Evolutionary conservation across 129 eudicot species (phyloP).

Genomic region (Artemisia argyi): DNA sequence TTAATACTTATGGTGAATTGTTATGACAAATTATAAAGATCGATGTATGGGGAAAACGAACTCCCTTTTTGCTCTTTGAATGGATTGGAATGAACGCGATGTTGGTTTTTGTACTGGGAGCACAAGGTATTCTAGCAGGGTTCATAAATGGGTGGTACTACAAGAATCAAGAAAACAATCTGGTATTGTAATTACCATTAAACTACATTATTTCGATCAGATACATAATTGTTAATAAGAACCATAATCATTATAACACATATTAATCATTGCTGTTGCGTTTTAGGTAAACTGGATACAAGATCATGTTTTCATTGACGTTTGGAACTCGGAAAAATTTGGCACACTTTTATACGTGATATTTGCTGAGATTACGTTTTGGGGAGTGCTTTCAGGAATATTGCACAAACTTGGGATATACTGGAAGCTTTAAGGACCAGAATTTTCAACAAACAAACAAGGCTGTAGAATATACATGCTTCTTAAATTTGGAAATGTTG

Average conservation of each 20-base stretch:
- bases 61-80: constrained; percentile 70
- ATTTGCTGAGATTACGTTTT: constrained; percentile 77
- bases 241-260: neutral
- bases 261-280: neutral
- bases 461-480: too few species aligned
- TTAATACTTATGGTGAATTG: neutral
- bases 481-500: too few species aligned
- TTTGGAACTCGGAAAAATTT: constrained; percentile 69
- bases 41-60: constrained; percentile 71
- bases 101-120: constrained; percentile 79
- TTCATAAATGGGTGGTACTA: constrained; percentile 86
- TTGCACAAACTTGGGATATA: constrained; percentile 69
- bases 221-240: neutral
- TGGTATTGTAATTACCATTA: constrained; percentile 40
- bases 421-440: constrained; percentile 63
- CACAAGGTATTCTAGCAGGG: constrained; percentile 79
- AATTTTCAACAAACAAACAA: neutral
- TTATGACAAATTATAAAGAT: constrained; percentile 45
- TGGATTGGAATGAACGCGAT: constrained; percentile 95
- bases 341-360: constrained; percentile 74
- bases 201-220: neutral
- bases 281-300: constrained; percentile 79
- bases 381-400: constrained; percentile 77
- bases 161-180: constrained; percentile 53
- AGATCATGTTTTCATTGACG: constrained; percentile 54